Percentiles rank a stretch among this genome's conserved stretches.
Conservation (phyloP, 345 rosid genomes). For the Eucalyptus paniculata region DNA sequence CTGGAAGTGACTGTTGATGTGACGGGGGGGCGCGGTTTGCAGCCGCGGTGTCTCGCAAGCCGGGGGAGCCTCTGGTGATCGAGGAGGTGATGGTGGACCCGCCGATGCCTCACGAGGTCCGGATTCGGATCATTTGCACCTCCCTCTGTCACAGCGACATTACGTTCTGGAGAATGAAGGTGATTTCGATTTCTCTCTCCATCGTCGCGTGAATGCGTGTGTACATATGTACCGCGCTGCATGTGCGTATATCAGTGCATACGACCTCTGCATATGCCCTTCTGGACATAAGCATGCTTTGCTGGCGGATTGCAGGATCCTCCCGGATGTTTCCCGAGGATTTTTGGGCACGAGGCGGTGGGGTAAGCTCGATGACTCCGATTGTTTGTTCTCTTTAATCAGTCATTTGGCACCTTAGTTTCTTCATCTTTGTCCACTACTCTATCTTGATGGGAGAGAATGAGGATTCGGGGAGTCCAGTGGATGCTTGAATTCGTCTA, state of each 20-base stretch:
- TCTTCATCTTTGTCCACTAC: background rate
- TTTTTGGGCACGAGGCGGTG: slow-evolving; percentile 85
- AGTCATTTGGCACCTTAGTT: background rate
- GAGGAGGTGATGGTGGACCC: slow-evolving; percentile 79
- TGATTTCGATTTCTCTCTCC: background rate
- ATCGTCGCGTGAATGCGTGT: background rate
- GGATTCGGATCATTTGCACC: slow-evolving; percentile 63
- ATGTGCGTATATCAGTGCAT: too few species aligned
- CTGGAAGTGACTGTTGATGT: background rate
- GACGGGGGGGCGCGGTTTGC: background rate
- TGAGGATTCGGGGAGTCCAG: background rate
- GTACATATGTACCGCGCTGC: background rate
- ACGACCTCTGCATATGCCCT: background rate
- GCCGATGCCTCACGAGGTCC: slow-evolving; percentile 59
- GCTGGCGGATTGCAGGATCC: slow-evolving; percentile 28
- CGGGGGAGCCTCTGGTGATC: slow-evolving; percentile 66
- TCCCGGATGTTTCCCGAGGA: slow-evolving; percentile 64
- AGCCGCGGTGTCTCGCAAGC: slow-evolving; percentile 63
- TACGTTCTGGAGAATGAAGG: slow-evolving; percentile 69
- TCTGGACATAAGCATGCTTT: background rate
- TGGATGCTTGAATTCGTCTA: background rate
- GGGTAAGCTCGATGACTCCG: slow-evolving; percentile 36
- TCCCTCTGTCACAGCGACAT: slow-evolving; percentile 73
- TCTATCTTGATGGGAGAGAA: background rate
- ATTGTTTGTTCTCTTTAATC: background rate